These are phyloP conservation scores for Polyporus arcularius DNA, from an alignment of 768 basidiomycete species.

Conservation along the genomic window DNA sequence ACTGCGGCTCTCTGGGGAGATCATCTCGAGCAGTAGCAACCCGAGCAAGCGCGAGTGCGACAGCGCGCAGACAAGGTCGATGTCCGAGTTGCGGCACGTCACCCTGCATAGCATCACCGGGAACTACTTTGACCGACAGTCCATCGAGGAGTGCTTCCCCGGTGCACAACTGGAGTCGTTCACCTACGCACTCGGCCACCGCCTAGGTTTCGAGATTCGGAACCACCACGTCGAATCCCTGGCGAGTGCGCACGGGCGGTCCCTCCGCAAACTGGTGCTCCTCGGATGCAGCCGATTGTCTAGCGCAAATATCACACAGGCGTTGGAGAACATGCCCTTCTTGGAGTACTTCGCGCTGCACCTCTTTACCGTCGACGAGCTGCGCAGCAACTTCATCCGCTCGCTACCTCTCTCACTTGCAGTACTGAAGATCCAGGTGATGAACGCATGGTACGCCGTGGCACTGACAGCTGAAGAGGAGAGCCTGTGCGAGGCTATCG, in stretches of 20 bases:
- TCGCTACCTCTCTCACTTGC: conserved; percentile 31
- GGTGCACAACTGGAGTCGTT: conserved; percentile 37
- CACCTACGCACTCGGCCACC: conserved; percentile 34
- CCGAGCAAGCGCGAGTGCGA: not conserved
- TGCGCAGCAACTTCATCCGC: conserved; percentile 33
- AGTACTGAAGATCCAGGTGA: conserved; percentile 39
- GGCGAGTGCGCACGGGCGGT: conserved; percentile 17
- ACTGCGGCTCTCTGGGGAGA: conserved; percentile 40
- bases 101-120: conserved; percentile 35
- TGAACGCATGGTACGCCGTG: conserved; percentile 35
- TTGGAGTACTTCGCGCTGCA: conserved; percentile 41
- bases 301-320: conserved; percentile 30
- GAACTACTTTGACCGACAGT: conserved; percentile 36
- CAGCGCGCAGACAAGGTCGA: not conserved
- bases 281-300: conserved; percentile 37
- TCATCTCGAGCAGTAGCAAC: not conserved
- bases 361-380: conserved; percentile 37
- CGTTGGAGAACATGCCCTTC: conserved; percentile 27
- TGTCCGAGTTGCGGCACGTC: conserved; percentile 32
- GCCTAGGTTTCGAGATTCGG: conserved; percentile 39
- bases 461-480: conserved; percentile 35
- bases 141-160: conserved; percentile 30
- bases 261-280: conserved; percentile 36
- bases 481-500: conserved; percentile 33
- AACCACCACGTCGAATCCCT: conserved; percentile 37